Conservation (phyloP, 352 stramenopile species). For the Globisporangium apiculatum region DNA sequence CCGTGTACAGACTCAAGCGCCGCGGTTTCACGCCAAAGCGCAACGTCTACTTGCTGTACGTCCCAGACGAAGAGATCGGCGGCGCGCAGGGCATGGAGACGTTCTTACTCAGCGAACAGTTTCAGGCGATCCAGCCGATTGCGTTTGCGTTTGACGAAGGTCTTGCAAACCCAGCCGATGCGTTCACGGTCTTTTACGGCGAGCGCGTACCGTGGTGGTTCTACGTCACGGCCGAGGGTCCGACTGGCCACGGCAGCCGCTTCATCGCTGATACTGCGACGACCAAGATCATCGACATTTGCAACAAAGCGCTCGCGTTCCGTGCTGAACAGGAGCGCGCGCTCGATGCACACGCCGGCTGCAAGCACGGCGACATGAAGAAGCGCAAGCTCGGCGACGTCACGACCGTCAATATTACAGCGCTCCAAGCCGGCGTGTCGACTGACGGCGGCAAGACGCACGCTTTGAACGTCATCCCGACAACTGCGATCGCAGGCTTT, state of each 20-base stretch:
- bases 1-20: slow-evolving; percentile 67
- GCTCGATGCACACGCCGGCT: slow-evolving; percentile 67
- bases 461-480: slow-evolving; percentile 92
- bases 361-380: slow-evolving; percentile 89
- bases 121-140: slow-evolving; percentile 74
- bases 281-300: slow-evolving; percentile 90
- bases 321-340: slow-evolving; percentile 82
- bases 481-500: slow-evolving; percentile 79
- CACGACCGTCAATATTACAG: slow-evolving; percentile 92
- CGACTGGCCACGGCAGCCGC: slow-evolving; percentile 84
- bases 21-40: slow-evolving; percentile 74
- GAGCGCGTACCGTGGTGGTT: slow-evolving; percentile 93
- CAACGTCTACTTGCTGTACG: slow-evolving; percentile 90
- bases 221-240: slow-evolving; percentile 70
- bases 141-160: slow-evolving; percentile 95
- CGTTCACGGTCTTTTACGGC: slow-evolving; percentile 95
- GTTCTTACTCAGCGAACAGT: slow-evolving; percentile 83
- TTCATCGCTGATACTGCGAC: slow-evolving; percentile 96
- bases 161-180: slow-evolving; percentile 84
- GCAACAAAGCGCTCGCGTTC: slow-evolving; percentile 85
- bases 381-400: slow-evolving; percentile 91
- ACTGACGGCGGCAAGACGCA: slow-evolving; percentile 72
- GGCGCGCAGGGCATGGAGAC: slow-evolving; percentile 90
- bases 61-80: slow-evolving; percentile 93
- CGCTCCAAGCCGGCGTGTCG: slow-evolving; percentile 82